Base-by-base conservation (phyloP, 2,329 filamentous ascomycete species). In the Cephalotrichum gorgonifer region DNA sequence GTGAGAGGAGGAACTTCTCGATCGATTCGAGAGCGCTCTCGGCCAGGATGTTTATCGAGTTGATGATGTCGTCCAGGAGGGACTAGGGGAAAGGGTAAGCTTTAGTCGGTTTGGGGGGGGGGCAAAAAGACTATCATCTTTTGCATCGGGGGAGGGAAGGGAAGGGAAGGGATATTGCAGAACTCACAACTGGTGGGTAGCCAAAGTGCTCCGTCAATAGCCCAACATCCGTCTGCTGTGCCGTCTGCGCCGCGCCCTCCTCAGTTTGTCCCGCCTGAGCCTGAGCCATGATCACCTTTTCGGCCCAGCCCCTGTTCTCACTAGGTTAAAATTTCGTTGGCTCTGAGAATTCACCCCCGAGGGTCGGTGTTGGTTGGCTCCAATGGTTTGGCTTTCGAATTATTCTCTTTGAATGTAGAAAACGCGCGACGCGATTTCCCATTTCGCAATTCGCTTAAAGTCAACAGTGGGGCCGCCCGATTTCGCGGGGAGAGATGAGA, bases 21-120 rank as follows among this genome's bases (percentile, higher is more conserved):
- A 97, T 82, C 52, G 86, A 88, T 59, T 88, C 87, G 59, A 95
- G 83, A 48, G 88, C 90, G 64, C 85, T 85, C 67, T 95, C 93
- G 60, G 93, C 85, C 59, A 96, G 79, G 60, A 91, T 87, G 71
- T 97, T 98, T 65, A 96, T 82, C 49, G 85, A 86, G 73, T 97
- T 96, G 71, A 97, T 95, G 58, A 97, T 90, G 69, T 97, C 91
- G 78, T 98, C 93, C 61, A 98, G 85, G 39, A 98, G 80, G 53
- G 86, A 86, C 90, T 95, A 59, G 25, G 41, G 26, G 27, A 17
- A 12, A 35, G 31, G 42, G 50, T 27, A 41, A 42, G 47, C 55
- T 50, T 51, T 22, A 20, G 20, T 39, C 17, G 12, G 30, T 6
- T n/a, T n/a, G n/a, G 33, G n/a, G 12, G 35, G 17, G 2, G 17